Base-by-base conservation (phyloP, 805 yeast species). In the baker's yeast (Saccharomyces cerevisiae) region DNA sequence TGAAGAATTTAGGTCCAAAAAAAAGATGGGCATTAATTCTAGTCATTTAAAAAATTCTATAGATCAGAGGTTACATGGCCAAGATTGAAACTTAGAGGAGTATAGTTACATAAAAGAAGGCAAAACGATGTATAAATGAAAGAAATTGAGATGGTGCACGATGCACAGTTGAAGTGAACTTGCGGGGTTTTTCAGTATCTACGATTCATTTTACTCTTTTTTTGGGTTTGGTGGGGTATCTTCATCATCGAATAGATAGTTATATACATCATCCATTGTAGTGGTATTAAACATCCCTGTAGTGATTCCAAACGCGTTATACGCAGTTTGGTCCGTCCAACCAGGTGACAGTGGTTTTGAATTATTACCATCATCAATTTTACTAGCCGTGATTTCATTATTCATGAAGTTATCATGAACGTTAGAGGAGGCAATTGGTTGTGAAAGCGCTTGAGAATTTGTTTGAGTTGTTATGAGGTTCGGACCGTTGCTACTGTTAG, bases 211-310 rank as follows among this genome's bases (percentile, higher is more conserved):
- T 11, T 26, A 6, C 13, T 10, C 51, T n/a, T 49, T 21, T 14
- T n/a, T 48, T 27, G 41, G 48, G 17, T 52, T 48, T 10, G 59
- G 57, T 36, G 56, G 50, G 6, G 53, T 47, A 10, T 52, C 57
- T 13, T 56, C 50, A 26, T 62, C 65, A 47, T 66, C 67, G 46
- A 66, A 66, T 47, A 65, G 54, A 41, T 63, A 65, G 43, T 63
- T 66, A 50, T 64, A 63, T 13, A 66, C 65, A 50, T 66, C 69
- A 53, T 66, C 69, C 67, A 66, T 65, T 3, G 70, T 66, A 3
- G 70, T 66, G 1, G 70, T 66, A 48, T 64, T 64, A 46, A 65
- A 66, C 51, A 61, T 55, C 10, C 61, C 59, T n/a, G 57, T 56
- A 2, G 61, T 54, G 21, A 53, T 50, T 5, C 61, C 61, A 11